These are phyloP conservation scores for Fusarium sp. DNA, from an alignment of 2,329 filamentous ascomycete genomes.

Conservation along the genomic window DNA sequence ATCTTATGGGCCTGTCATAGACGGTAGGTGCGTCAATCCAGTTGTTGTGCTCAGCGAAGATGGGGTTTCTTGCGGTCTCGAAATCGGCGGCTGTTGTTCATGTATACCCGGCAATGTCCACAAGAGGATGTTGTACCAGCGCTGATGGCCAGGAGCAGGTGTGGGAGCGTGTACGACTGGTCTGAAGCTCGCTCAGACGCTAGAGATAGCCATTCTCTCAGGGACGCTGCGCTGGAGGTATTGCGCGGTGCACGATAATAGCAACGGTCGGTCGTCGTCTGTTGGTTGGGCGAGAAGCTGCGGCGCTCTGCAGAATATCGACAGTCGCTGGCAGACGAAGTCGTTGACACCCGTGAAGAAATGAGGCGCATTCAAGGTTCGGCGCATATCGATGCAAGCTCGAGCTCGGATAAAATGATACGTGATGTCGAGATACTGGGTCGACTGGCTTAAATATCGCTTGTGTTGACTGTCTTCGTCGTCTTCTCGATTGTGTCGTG, in stretches of 20 bases:
- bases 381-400: not conserved
- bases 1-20: no score
- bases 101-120: not conserved
- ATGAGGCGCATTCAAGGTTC: not conserved
- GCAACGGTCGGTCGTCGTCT: not conserved
- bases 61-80: no score
- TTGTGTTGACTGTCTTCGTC: not conserved
- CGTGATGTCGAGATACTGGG: not conserved
- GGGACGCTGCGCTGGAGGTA: no score
- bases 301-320: rapidly evolving
- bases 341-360: not conserved
- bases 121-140: not conserved
- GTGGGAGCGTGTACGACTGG: not conserved
- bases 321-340: not conserved
- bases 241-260: not conserved
- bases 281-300: rapidly evolving
- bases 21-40: no score
- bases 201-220: no score
- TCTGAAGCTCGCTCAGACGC: not conserved
- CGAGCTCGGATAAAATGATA: not conserved
- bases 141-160: not conserved
- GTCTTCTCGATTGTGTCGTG: not conserved
- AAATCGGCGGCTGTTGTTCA: no score
- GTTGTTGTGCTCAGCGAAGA: no score
- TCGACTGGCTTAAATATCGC: not conserved